Percentiles rank a stretch among this genome's conserved stretches.
phyloP scores from a whole-genome alignment of 1,284 basidiomycete genomes.

The Naganishia liquefaciens region DNA sequence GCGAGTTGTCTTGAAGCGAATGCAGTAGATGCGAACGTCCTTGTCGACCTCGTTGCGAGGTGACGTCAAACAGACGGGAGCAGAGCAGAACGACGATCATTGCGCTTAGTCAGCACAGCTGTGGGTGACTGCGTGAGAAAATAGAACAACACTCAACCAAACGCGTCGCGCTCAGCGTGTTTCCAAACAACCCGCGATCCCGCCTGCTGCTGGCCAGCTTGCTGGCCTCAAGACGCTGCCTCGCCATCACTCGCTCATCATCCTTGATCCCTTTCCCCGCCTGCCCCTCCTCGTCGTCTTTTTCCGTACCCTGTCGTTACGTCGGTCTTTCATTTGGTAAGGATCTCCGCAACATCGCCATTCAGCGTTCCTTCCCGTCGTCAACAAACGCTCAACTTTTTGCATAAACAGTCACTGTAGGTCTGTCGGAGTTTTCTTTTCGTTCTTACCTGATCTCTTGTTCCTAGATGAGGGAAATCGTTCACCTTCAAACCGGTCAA shows the following conservation, averaged over 20 bases:
- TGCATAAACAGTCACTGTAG: slow-evolving; percentile 13
- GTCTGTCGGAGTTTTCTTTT: not conserved
- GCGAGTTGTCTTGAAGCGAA: not conserved
- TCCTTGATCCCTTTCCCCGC: slow-evolving; percentile 4
- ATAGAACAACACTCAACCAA: not conserved
- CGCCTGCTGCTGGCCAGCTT: not conserved
- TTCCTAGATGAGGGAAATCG: slow-evolving; percentile 45
- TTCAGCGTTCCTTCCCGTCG: not conserved
- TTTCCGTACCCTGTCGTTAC: slow-evolving; percentile 23
- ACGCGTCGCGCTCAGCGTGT: slow-evolving; percentile 7
- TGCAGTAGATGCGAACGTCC: too few species aligned
- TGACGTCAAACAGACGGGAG: slow-evolving; percentile 7
- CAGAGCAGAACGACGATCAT: not conserved
- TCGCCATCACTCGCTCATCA: not conserved
- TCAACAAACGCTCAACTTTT: slow-evolving; percentile 14
- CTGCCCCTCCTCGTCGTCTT: slow-evolving; percentile 17
- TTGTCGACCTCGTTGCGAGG: not conserved
- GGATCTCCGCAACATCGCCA: slow-evolving; percentile 9
- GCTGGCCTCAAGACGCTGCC: slow-evolving; percentile 5
- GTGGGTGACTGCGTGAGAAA: not conserved
- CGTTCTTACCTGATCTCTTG: not conserved
- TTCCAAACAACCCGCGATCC: not conserved
- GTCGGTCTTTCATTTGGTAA: slow-evolving; percentile 24
- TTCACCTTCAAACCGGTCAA: slow-evolving; percentile 95
- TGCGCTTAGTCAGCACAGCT: not conserved